Evolutionary conservation across 257 asterid species (phyloP).

Genomic region (Galeopsis tetrahit): DNA sequence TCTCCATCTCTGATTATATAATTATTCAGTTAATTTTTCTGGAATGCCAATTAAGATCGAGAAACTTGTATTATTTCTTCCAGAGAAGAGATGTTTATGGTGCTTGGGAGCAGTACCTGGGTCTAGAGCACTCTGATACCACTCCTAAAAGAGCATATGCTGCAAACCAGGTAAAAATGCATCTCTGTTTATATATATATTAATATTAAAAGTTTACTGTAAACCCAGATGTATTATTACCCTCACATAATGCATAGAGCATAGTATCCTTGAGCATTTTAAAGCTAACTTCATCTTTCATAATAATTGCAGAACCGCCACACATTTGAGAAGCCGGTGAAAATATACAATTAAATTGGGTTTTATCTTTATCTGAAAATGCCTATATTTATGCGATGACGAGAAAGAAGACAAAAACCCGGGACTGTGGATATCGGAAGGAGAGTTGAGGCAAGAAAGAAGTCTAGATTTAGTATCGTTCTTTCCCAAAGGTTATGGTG

Average conservation of each 20-base stretch:
- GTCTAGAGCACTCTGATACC: constrained; percentile 93
- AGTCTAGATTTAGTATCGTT: constrained; percentile 2
- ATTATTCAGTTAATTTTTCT: constrained; percentile 15
- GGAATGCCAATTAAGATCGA: constrained; percentile 19
- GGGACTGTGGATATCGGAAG: constrained; percentile 25
- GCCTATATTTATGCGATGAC: not conserved
- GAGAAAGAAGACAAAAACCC: constrained; percentile 22
- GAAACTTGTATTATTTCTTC: constrained; percentile 31
- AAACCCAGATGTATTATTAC: not conserved
- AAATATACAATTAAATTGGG: constrained; percentile 71
- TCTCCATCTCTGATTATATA: constrained; percentile 15
- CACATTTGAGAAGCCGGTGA: constrained; percentile 86
- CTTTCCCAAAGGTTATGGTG: constrained; percentile 24
- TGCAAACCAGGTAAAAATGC: constrained; percentile 69
- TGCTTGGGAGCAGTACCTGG: constrained; percentile 98
- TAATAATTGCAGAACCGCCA: constrained; percentile 81
- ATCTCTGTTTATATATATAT: not conserved
- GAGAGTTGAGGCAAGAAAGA: constrained; percentile 27
- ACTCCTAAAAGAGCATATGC: constrained; percentile 78
- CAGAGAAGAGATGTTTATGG: constrained; percentile 95
- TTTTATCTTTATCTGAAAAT: constrained; percentile 15
- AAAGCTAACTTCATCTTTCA: constrained; percentile 22
- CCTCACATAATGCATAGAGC: not conserved
- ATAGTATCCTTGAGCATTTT: not conserved
- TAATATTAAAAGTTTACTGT: not conserved